Conservation (phyloP, 345 rosid species). For the Salix arbutifolia region DNA sequence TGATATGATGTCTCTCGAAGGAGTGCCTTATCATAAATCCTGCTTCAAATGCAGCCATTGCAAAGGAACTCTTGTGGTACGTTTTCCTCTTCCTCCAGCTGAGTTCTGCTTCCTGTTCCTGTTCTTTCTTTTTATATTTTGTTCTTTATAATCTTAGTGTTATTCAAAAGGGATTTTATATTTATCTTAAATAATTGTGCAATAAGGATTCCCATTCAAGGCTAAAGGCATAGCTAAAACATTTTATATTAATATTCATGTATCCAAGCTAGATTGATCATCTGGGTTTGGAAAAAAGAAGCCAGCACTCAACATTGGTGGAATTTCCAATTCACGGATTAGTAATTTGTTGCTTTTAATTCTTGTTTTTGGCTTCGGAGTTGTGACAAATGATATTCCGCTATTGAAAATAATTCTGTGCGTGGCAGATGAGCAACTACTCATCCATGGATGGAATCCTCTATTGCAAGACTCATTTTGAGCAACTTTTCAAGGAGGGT, state of each 20-base stretch:
- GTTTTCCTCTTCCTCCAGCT: not conserved
- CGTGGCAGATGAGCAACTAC: conserved; percentile 85
- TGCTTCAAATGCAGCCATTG: conserved; percentile 95
- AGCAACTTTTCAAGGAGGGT: conserved; percentile 97
- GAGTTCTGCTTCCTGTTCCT: not conserved
- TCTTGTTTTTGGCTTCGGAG: not conserved
- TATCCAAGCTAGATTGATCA: not conserved
- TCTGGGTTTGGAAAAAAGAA: not conserved
- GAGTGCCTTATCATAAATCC: conserved; percentile 74
- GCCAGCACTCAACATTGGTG: not conserved
- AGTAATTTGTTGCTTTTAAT: not conserved
- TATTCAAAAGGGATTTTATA: not conserved
- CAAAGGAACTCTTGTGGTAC: conserved; percentile 80
- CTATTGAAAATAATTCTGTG: not conserved
- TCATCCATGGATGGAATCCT: conserved; percentile 98
- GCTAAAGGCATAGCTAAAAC: not conserved
- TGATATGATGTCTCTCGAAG: conserved; percentile 82
- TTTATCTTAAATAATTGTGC: not conserved
- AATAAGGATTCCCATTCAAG: not conserved
- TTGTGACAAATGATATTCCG: not conserved
- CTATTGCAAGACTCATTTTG: conserved; percentile 94
- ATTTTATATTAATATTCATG: not conserved
- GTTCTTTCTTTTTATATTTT: not conserved
- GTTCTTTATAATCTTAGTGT: not conserved
- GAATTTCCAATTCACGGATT: not conserved